Base-by-base conservation (phyloP, 2,329 filamentous ascomycete genomes). In the Cladosporium halotolerans region DNA sequence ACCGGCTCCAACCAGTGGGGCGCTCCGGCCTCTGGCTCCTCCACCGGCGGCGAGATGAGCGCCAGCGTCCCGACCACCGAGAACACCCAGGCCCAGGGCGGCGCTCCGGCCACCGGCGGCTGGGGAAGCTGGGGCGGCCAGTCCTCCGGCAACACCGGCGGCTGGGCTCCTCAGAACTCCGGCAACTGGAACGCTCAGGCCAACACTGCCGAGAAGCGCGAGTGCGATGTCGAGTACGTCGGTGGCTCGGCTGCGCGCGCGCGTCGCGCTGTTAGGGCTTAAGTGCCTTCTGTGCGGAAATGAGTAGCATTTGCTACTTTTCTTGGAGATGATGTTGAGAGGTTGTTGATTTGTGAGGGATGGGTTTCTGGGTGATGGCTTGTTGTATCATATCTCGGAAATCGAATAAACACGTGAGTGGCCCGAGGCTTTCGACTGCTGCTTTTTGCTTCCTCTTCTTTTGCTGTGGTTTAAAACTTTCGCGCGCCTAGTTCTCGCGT, bases 321-420 rank as follows among this genome's bases (percentile, higher is more conserved):
- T 14, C 36, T 39, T 39, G n/a, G 10, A 14, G 8, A 36, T 36
- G 34, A 14, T 16, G 16, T n/a, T 39, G n/a, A 14, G n/a, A 39
- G 36, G 36, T 16, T 39, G 11, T 39, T 14, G 11, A 36, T 11
- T n/a, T 9, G 9, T 1, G 34, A 9, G n/a, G n/a, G 9, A 39
- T 14, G n/a, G 36, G 16, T 14, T 16, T 39, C n/a, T 9, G 10
- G n/a, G n/a, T 39, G 36, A 14, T 39, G 36, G 36, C 8, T 39
- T 39, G n/a, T 39, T 13, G n/a, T 39, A 14, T 39, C 4, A 14
- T 34, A 40, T 32, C 36, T 50, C 46, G 47, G 47, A 50, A 42
- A 19, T 8, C 34, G 36, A 39, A 50, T 50, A 50, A 50, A 50
- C 47, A 50, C 47, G 47, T 42, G 47, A 34, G 47, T 50, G 47